A percentile compares a stretch with the other conserved stretches of the same genome.
Conservation (phyloP, 139 green algal species). For the Chlamydomonas applanata region DNA sequence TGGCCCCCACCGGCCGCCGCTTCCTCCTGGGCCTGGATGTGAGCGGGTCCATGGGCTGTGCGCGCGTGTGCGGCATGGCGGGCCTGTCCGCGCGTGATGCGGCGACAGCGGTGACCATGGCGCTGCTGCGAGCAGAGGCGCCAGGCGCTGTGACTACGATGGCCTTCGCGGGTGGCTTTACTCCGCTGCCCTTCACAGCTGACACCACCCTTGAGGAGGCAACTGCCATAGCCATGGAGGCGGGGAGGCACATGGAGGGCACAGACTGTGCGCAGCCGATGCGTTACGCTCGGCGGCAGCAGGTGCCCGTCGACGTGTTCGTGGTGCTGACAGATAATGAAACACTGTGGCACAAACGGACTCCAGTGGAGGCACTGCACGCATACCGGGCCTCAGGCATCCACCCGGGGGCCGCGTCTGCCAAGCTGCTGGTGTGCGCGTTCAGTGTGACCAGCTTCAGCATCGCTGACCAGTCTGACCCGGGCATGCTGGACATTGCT, state of each 20-base stretch:
- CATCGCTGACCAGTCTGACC: too few species aligned
- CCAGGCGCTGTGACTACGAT: slow-evolving; percentile 8
- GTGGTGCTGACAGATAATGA: slow-evolving; percentile 31
- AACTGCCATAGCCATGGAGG: too few species aligned
- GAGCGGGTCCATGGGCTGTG: slow-evolving; percentile 23
- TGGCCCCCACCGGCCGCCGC: slow-evolving; percentile 26
- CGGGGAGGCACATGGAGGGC: slow-evolving; percentile 8
- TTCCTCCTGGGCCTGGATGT: slow-evolving; percentile 30
- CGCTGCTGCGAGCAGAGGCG: slow-evolving; percentile 11
- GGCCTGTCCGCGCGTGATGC: slow-evolving; percentile 6
- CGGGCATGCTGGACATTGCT: too few species aligned
- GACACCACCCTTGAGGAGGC: too few species aligned
- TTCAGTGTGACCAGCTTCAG: neutral
- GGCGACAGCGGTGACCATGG: slow-evolving; percentile 22
- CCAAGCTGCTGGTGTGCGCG: slow-evolving; percentile 29
- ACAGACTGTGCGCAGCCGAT: slow-evolving; percentile 35
- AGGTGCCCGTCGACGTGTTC: slow-evolving; percentile 27
- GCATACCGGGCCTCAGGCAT: slow-evolving; percentile 11
- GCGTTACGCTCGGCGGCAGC: slow-evolving; percentile 6
- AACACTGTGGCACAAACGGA: slow-evolving; percentile 3
- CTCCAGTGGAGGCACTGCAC: slow-evolving; percentile 16
- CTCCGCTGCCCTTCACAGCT: too few species aligned
- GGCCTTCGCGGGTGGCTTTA: slow-evolving; percentile 13
- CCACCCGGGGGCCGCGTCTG: neutral
- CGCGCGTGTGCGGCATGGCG: slow-evolving; percentile 11